Percentiles rank a stretch among this genome's conserved stretches.
Conservation (phyloP, 345 rosid species). For the Brassica juncea region DNA sequence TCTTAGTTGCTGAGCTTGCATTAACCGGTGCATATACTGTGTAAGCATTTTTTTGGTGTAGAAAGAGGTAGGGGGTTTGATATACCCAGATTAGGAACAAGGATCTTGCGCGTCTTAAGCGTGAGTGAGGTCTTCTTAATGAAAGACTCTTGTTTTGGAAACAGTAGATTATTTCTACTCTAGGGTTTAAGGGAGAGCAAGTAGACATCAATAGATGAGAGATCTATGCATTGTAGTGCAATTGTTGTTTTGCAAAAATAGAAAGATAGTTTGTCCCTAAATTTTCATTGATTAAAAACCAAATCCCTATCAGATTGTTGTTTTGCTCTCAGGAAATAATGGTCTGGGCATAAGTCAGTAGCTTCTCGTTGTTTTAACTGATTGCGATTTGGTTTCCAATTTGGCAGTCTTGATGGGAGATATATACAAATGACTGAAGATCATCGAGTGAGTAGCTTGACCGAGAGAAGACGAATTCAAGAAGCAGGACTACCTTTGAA, state of each 20-base stretch:
- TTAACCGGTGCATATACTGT: slow-evolving; percentile 18
- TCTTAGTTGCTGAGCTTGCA: slow-evolving; percentile 22
- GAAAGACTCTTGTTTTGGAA: slow-evolving; percentile 18
- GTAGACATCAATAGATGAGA: slow-evolving; percentile 18
- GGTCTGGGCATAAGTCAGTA: not conserved
- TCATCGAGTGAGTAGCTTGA: slow-evolving; percentile 69
- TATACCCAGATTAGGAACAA: slow-evolving; percentile 34
- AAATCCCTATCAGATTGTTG: not conserved
- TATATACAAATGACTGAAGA: slow-evolving; percentile 88
- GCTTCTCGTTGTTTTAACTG: not conserved
- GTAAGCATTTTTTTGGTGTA: slow-evolving; percentile 34
- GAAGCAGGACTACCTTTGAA: slow-evolving; percentile 68
- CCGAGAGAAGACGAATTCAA: slow-evolving; percentile 69
- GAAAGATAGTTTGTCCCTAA: not conserved
- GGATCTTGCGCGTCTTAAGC: slow-evolving; percentile 32
- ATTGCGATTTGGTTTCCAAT: slow-evolving; percentile 32
- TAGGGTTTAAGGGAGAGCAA: slow-evolving; percentile 17
- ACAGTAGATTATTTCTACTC: slow-evolving; percentile 1
- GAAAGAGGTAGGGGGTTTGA: slow-evolving; percentile 30
- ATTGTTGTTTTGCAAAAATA: not conserved
- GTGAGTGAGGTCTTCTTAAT: slow-evolving; percentile 31
- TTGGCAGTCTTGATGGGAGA: slow-evolving; percentile 68
- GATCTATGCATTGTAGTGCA: slow-evolving; percentile 3
- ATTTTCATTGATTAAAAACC: not conserved
- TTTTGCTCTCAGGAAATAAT: slow-evolving; percentile 4